Conservation (phyloP, 164 flowering plant genomes). For the Kalanchoe fedtschenkoi region DNA sequence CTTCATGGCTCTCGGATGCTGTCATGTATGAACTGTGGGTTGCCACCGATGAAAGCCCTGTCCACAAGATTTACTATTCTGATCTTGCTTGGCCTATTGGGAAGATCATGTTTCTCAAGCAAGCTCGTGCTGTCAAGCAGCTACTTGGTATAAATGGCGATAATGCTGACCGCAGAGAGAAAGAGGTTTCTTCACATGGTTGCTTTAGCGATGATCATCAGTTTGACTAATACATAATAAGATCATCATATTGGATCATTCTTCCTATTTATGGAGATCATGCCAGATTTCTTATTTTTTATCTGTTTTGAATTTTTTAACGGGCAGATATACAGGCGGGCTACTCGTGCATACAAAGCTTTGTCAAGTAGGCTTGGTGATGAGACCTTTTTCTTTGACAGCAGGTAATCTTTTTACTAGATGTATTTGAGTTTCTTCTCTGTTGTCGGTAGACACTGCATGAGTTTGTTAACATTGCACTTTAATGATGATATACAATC, state of each 20-base stretch:
- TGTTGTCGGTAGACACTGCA: background rate
- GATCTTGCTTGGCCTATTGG: slow-evolving; percentile 93
- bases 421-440: slow-evolving; percentile 25
- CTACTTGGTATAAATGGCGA: slow-evolving; percentile 58
- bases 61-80: slow-evolving; percentile 58
- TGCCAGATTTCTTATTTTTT: background rate
- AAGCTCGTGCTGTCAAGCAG: slow-evolving; percentile 41
- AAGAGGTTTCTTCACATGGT: slow-evolving; percentile 48
- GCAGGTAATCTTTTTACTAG: slow-evolving; percentile 4
- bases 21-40: slow-evolving; percentile 76
- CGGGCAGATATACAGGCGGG: slow-evolving; percentile 67
- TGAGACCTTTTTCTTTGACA: slow-evolving; percentile 51
- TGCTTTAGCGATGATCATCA: too few relatives aligned
- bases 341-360: slow-evolving; percentile 60
- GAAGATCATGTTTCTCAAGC: slow-evolving; percentile 55
- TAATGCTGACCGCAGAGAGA: slow-evolving; percentile 57
- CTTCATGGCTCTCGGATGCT: slow-evolving; percentile 89
- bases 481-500: background rate
- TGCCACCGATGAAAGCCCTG: slow-evolving; percentile 49
- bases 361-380: slow-evolving; percentile 68
- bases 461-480: background rate
- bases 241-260: background rate
- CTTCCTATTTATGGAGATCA: background rate
- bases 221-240: too few relatives aligned
- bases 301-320: background rate